These are phyloP conservation scores for Lumnitzera littorea DNA, from an alignment of 345 rosid genomes.

Conservation along the genomic window DNA sequence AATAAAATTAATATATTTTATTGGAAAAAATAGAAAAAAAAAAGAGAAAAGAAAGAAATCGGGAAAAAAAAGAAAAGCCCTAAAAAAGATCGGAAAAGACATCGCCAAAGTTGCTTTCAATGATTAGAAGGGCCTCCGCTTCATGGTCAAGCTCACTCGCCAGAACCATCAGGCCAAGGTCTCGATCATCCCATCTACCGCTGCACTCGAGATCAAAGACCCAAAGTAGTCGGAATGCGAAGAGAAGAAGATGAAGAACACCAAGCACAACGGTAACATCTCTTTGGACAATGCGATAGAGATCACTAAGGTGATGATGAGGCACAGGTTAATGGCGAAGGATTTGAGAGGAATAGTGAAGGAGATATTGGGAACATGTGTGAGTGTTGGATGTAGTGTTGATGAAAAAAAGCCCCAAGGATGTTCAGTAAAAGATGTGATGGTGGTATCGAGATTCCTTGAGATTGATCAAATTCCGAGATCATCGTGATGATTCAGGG, in stretches of 20 bases:
- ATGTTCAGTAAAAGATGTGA: constrained; percentile 61
- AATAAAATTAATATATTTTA: too few relatives aligned
- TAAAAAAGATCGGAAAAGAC: constrained; percentile 74
- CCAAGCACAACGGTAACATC: constrained; percentile 56
- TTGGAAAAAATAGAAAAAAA: too few relatives aligned
- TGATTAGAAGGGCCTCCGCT: constrained; percentile 68
- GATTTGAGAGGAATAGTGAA: constrained; percentile 55
- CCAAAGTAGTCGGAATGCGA: constrained; percentile 73
- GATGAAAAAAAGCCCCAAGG: constrained; percentile 64
- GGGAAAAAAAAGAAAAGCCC: constrained; percentile 12
- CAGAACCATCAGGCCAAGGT: constrained; percentile 85
- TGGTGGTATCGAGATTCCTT: constrained; percentile 54
- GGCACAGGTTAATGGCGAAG: constrained; percentile 63
- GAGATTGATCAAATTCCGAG: constrained; percentile 17
- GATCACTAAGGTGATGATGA: constrained; percentile 56
- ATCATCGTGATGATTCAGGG: too few relatives aligned
- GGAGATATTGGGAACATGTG: constrained; percentile 73
- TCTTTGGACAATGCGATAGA: constrained; percentile 64
- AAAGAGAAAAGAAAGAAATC: too few relatives aligned
- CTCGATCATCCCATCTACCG: constrained; percentile 68
- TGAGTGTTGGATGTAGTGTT: constrained; percentile 67
- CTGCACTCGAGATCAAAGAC: constrained; percentile 70
- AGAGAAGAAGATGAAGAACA: constrained; percentile 67
- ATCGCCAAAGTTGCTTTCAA: constrained; percentile 55
- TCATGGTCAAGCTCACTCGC: constrained; percentile 69